Evolutionary conservation across 2,329 filamentous ascomycete species (phyloP), one percentile per base, ranked within the genome.

Genomic region (Colletotrichum sp.): DNA sequence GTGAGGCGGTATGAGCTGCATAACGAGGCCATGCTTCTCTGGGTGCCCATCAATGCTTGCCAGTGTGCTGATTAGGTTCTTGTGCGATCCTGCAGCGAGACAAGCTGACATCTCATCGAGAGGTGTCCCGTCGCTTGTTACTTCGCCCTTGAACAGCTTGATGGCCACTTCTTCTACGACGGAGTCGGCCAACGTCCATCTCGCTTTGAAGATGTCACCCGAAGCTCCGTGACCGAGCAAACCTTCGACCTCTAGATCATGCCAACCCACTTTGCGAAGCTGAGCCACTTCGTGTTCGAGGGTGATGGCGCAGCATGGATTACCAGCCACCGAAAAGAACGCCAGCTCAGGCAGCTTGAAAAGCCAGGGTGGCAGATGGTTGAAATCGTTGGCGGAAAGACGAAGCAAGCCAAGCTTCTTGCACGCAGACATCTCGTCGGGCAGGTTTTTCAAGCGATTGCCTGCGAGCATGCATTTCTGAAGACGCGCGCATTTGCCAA

Each of bases 391-490:
- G 26, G 85, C 83, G 26, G 86, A 86, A 36, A 89, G 80, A 28
- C 88, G 83, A 55, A 89, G 79, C 39, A 89, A 80, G 8, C 83
- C 85, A 44, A 89, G 83, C 73, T 86, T 85, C 59, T 80, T 82
- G 81, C 88, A 89, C n/a, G 79, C 79, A 6, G 81, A 80, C 87
- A 90, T 87, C 67, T 85, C 82, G 18, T 79, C 78, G 3, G 88
- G 88, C 10, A 90, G 80, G 52, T 64, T 66, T 1, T 76, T 79
- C 28, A 89, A 82, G n/a, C 74, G 80, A 77, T 89, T 89, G 16
- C 87, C 87, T 2, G 88, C 84, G n/a, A 89, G 79, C 86, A 89
- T 87, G 78, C 87, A 89, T 79, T 89, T 88, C 77, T 89, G 85
- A 6, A 89, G 81, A 13, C 83, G 83, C 21, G 77, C 76, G 73